A percentile compares a stretch with the other conserved stretches of the same genome.
phyloP scores from a whole-genome alignment of 2,329 filamentous ascomycete genomes.

The Neobulgaria alba region DNA sequence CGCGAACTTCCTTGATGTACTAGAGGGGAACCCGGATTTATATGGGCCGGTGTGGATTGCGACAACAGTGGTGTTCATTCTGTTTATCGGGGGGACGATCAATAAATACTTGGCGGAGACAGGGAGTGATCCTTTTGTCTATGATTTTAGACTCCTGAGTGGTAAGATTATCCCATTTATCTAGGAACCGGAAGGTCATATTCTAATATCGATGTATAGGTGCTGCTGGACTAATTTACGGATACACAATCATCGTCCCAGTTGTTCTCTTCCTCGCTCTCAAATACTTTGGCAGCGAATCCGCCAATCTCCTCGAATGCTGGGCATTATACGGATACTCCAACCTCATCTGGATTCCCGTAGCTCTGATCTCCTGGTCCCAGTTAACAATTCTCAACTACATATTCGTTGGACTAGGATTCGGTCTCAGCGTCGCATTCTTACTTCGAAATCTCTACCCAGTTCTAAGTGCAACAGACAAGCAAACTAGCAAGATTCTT shows the following conservation, averaged over 20 bases:
- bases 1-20: constrained; percentile 90
- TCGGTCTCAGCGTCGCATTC: constrained; percentile 75
- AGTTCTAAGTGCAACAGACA: constrained; percentile 85
- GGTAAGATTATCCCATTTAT: constrained; percentile 39
- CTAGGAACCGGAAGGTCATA: background rate
- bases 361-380: constrained; percentile 86
- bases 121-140: constrained; percentile 66
- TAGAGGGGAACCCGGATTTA: constrained; percentile 92
- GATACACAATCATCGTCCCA: constrained; percentile 85
- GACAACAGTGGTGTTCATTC: constrained; percentile 89
- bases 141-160: constrained; percentile 83
- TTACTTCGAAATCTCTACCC: constrained; percentile 81
- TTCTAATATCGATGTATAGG: constrained; percentile 36
- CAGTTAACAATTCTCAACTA: constrained; percentile 82
- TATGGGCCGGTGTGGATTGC: constrained; percentile 99
- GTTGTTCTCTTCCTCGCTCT: constrained; percentile 78
- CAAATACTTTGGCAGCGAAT: constrained; percentile 92
- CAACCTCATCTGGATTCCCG: constrained; percentile 95
- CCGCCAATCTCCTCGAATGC: constrained; percentile 88
- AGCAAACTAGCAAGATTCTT: constrained; percentile 81
- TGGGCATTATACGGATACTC: constrained; percentile 93
- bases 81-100: constrained; percentile 93
- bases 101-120: constrained; percentile 74
- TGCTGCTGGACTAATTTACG: constrained; percentile 87
- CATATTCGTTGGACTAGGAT: constrained; percentile 82